These are phyloP conservation scores for Pleurozium schreberi DNA, from an alignment of 225 moss, liverwort and hornwort genomes.

Conservation along the genomic window DNA sequence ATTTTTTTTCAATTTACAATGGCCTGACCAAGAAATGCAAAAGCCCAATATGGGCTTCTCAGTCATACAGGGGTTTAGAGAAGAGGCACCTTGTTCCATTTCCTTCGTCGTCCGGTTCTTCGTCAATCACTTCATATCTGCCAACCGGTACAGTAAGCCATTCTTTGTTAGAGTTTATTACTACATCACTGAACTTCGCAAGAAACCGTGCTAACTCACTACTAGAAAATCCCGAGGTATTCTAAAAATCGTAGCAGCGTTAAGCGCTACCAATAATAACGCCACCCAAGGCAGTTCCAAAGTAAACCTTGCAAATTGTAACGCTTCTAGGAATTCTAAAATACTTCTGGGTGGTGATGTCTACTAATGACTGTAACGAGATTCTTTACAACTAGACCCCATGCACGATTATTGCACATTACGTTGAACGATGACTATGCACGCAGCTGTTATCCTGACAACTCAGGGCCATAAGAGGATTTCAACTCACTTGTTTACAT, in stretches of 20 bases:
- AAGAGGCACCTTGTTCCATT: slow-evolving; percentile 41
- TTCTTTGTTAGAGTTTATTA: not conserved
- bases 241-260: not conserved
- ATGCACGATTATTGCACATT: not conserved
- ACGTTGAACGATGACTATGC: not conserved
- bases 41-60: not conserved
- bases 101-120: slow-evolving; percentile 94
- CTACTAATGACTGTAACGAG: not conserved
- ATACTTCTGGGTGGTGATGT: not conserved
- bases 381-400: not conserved
- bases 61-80: not conserved
- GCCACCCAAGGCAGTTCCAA: not conserved
- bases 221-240: not conserved
- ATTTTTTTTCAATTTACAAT: not conserved
- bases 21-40: not conserved
- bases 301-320: not conserved
- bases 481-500: slow-evolving; percentile 44
- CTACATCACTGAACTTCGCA: not conserved
- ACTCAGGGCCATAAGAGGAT: not conserved
- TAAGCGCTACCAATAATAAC: not conserved
- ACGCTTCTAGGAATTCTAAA: not conserved
- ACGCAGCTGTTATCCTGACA: not conserved
- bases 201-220: not conserved
- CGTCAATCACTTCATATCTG: slow-evolving; percentile 80
- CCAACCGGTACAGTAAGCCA: not conserved